Evolutionary conservation across 805 yeast genomes (phyloP).

Genomic region (Teunomyces stri): DNA sequence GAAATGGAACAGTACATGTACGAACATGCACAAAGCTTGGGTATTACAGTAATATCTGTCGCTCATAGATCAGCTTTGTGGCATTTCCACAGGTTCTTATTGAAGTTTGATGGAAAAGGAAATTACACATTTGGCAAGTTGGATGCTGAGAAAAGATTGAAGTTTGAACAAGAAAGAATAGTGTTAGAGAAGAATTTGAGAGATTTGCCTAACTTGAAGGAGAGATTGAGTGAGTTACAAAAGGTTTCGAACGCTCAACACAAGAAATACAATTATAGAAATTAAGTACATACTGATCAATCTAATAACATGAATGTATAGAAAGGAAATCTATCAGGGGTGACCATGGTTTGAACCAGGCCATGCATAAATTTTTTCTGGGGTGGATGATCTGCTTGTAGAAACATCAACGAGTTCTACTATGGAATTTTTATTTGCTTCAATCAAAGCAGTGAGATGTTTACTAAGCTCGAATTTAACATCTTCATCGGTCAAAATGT

Average conservation of each 20-base stretch:
- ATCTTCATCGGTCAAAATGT: constrained; percentile 17
- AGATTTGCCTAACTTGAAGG: constrained; percentile 63
- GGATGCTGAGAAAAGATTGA: constrained; percentile 69
- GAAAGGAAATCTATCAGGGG: constrained; percentile 30
- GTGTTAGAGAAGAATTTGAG: constrained; percentile 67
- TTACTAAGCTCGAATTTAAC: constrained; percentile 14
- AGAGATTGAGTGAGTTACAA: constrained; percentile 62
- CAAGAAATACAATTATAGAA: constrained; percentile 8
- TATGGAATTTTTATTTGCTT: constrained; percentile 12
- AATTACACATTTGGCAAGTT: constrained; percentile 59
- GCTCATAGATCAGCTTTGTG: constrained; percentile 91
- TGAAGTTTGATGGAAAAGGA: constrained; percentile 86
- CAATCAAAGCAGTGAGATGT: constrained; percentile 12
- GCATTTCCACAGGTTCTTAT: constrained; percentile 82
- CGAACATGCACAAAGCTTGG: constrained; percentile 70
- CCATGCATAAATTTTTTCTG: constrained; percentile 52
- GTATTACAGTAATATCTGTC: constrained; percentile 82
- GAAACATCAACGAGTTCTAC: constrained; percentile 16
- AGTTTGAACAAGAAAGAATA: constrained; percentile 75
- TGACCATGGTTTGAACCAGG: constrained; percentile 70
- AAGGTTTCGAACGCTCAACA: constrained; percentile 49
- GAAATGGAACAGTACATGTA: constrained; percentile 90
- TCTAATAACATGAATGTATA: constrained; percentile 14
- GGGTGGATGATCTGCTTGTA: constrained; percentile 27
- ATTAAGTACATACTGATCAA: constrained; percentile 7